Evolutionary conservation across 306 rosid species (phyloP).

Genomic region (Fragaria nilgerrensis): DNA sequence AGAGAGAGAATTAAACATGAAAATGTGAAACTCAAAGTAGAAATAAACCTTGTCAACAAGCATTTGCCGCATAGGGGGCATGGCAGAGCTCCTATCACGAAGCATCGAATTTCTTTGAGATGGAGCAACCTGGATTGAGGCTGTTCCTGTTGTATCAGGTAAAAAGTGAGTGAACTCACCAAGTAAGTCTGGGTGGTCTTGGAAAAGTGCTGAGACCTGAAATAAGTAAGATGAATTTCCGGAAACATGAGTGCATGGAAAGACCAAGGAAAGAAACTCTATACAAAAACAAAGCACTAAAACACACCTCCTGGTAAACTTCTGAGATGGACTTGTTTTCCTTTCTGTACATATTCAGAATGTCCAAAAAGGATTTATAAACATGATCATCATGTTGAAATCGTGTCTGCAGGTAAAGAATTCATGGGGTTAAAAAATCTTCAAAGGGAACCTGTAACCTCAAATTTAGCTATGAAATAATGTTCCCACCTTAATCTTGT

Average conservation of each 20-base stretch:
- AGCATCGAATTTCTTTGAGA: conserved; percentile 62
- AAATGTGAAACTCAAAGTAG: background rate
- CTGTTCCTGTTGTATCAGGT: conserved; percentile 69
- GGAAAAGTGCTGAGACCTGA: conserved; percentile 89
- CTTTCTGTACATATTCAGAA: conserved; percentile 95
- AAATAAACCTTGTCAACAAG: conserved; percentile 73
- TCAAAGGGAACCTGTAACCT: conserved; percentile 21
- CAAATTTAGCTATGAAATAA: conserved; percentile 20
- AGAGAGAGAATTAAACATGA: background rate
- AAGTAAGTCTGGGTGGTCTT: conserved; percentile 79
- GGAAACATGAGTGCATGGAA: conserved; percentile 19
- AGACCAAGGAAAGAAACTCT: conserved; percentile 16
- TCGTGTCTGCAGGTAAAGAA: conserved; percentile 64
- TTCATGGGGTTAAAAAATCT: conserved; percentile 28
- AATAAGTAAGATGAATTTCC: conserved; percentile 25
- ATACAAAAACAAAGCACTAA: background rate
- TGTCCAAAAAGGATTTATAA: conserved; percentile 90
- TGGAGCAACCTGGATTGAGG: conserved; percentile 50
- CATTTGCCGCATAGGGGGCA: conserved; percentile 65
- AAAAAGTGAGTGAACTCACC: conserved; percentile 84
- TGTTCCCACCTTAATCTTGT: conserved; percentile 78
- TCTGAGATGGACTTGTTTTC: conserved; percentile 77
- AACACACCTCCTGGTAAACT: conserved; percentile 86
- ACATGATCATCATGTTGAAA: conserved; percentile 91
- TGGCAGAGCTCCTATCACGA: conserved; percentile 80